Percentiles rank a stretch among this genome's conserved stretches.
Conservation (phyloP, 2,329 filamentous ascomycete species). For the Plectosphaerella sp. region DNA sequence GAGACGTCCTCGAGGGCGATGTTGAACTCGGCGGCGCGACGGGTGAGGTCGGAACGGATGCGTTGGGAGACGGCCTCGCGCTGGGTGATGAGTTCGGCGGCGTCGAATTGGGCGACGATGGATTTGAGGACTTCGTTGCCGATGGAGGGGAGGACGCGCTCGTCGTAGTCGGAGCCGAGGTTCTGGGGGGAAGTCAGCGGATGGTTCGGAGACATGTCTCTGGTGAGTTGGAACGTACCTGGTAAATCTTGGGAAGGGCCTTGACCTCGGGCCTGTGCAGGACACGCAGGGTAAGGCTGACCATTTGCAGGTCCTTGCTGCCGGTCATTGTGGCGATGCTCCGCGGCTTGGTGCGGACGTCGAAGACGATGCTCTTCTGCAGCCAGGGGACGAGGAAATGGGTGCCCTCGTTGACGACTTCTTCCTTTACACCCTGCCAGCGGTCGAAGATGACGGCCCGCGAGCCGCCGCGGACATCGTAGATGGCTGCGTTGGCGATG, state of each 20-base stretch:
- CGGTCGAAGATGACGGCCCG: constrained; percentile 98
- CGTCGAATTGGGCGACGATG: constrained; percentile 98
- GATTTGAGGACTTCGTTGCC: constrained; percentile 99
- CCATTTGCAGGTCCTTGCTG: constrained; percentile 99
- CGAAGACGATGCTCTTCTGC: constrained; percentile 90
- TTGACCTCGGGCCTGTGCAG: constrained; percentile 91
- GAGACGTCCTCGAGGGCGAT: constrained; percentile 98
- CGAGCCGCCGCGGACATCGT: constrained; percentile 93
- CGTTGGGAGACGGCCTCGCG: constrained; percentile 94
- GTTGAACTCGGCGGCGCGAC: constrained; percentile 95
- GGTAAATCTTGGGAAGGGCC: constrained; percentile 94
- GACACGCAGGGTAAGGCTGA: constrained; percentile 93
- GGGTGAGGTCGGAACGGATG: constrained; percentile 87
- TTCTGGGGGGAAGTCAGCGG: constrained; percentile 51
- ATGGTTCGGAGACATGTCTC: background rate
- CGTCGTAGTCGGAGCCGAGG: constrained; percentile 96
- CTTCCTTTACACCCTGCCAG: constrained; percentile 84
- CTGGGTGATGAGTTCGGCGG: constrained; percentile 97
- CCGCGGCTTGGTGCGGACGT: constrained; percentile 94
- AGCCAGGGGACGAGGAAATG: constrained; percentile 96
- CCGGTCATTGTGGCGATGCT: constrained; percentile 98
- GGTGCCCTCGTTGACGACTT: constrained; percentile 90
- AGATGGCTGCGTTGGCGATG: constrained; percentile 74
- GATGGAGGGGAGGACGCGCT: constrained; percentile 95
- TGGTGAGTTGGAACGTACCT: constrained; percentile 53